Percentiles rank a stretch among this genome's conserved stretches.
phyloP scores from a whole-genome alignment of 345 rosid genomes.

The Ceriops zippeliana region DNA sequence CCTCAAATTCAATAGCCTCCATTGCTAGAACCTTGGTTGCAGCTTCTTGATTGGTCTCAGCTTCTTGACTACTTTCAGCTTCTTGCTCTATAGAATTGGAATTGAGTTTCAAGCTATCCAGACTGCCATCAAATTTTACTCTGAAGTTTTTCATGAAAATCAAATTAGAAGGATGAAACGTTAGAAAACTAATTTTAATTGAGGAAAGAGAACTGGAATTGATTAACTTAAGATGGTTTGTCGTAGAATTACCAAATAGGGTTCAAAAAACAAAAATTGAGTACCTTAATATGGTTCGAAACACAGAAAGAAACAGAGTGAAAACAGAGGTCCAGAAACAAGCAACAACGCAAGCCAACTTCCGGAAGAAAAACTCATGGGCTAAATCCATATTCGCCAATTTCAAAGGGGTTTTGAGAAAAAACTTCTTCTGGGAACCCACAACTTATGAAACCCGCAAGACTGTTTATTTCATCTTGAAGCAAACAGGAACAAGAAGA shows the following conservation, averaged over 20 bases:
- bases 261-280: too few species aligned
- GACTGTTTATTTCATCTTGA: constrained; percentile 35
- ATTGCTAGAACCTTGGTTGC: constrained; percentile 3
- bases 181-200: not conserved
- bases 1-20: constrained; percentile 5
- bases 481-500: constrained; percentile 23
- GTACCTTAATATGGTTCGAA: constrained; percentile 23
- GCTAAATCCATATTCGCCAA: constrained; percentile 35
- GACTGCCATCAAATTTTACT: constrained; percentile 12
- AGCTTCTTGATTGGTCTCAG: constrained; percentile 16
- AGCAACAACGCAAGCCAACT: constrained; percentile 28
- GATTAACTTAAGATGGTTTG: constrained; percentile 24
- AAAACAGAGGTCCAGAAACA: constrained; percentile 45
- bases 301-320: constrained; percentile 40
- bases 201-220: not conserved
- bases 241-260: too few species aligned
- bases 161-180: not conserved
- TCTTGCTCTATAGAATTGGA: constrained; percentile 16
- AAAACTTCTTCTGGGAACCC: constrained; percentile 23
- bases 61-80: constrained; percentile 17
- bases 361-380: constrained; percentile 23
- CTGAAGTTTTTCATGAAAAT: constrained; percentile 21
- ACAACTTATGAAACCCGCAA: constrained; percentile 31
- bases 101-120: constrained; percentile 3
- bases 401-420: constrained; percentile 19